Base-by-base conservation (phyloP, 805 yeast genomes). In the Huiozyma naganishii region DNA sequence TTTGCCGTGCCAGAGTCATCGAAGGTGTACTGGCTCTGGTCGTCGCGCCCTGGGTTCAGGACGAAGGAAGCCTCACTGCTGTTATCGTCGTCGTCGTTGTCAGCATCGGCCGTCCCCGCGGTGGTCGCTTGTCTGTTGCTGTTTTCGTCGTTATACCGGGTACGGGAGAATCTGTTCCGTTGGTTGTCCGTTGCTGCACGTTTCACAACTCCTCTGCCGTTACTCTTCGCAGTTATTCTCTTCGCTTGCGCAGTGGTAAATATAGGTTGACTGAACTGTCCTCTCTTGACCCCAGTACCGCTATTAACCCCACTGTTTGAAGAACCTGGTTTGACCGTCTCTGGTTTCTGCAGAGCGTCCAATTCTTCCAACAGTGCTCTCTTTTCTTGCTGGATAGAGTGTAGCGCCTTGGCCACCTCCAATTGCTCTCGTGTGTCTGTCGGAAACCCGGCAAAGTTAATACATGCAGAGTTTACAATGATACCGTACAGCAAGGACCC, bases 381-480 rank as follows among this genome's bases (percentile, higher is more conserved):
- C 37, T 51, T 56, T 37, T 60, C 61, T 7, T 38, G 32, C 29
- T 45, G 46, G n/a, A 61, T 37, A 6, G 41, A 32, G 9, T 51
- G 50, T 37, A 61, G 30, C 12, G 46, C 40, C 23, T 53, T 52
- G 23, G 54, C 41, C 8, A 48, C 40, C n/a, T 46, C 45, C 35
- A 58, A 32, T 39, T 61, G 62, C 11, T 49, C 52, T n/a, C 49
- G 52, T 1, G 56, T 48, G 43, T 58, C 57, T 34, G 47, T 52
- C 9, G 64, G 55, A 27, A 57, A 47, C 29, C 53, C 52, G 17
- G 67, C 64, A 52, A 84, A 84, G 54, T 83, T 88, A 28, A 83
- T 83, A 62, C 95, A 84, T 81, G 92, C 87, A 48, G 94, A 89
- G 54, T 88, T 86, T 61, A 86, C 78, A 57, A 82, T 77, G 41